A percentile compares a stretch with the other conserved stretches of the same genome.
phyloP scores from a whole-genome alignment of 2,329 filamentous ascomycete species.

The Phialophora macrospora region DNA sequence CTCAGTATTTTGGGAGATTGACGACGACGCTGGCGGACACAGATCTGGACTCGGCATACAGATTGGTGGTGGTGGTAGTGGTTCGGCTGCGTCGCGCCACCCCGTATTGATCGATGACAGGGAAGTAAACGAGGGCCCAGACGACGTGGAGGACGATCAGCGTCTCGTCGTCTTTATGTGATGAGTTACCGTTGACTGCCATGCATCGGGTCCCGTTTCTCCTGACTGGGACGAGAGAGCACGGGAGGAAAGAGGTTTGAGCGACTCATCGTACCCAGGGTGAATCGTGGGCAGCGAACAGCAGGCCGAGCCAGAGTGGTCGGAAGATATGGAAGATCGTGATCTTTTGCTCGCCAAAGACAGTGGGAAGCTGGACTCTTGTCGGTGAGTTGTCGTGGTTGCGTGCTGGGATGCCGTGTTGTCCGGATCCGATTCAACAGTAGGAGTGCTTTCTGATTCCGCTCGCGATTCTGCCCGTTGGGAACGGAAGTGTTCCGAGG shows the following conservation, averaged over 20 bases:
- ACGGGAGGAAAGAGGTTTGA: neutral
- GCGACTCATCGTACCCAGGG: conserved; percentile 13
- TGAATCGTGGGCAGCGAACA: conserved; percentile 10
- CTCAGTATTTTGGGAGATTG: neutral
- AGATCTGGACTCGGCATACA: neutral
- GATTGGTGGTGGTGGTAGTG: neutral
- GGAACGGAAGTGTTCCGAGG: neutral
- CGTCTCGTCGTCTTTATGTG: neutral
- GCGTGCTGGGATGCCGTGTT: neutral
- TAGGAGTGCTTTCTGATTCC: neutral
- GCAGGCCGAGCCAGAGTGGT: conserved; percentile 2
- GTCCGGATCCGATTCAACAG: neutral
- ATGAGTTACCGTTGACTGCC: neutral
- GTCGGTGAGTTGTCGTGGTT: neutral
- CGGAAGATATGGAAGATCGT: conserved; percentile 3
- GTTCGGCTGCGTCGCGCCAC: neutral
- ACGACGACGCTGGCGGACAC: neutral
- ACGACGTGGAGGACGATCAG: neutral
- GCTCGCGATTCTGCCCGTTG: neutral
- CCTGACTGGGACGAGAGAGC: neutral
- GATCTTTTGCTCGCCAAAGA: neutral
- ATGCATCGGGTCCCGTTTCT: neutral
- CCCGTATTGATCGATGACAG: neutral
- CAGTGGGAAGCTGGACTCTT: neutral
- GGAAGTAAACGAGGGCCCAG: neutral